A percentile compares a stretch with the other conserved stretches of the same genome.
These are phyloP conservation scores for Saturnispora besseyi DNA, from an alignment of 805 yeast genomes.

Conservation along the genomic window DNA sequence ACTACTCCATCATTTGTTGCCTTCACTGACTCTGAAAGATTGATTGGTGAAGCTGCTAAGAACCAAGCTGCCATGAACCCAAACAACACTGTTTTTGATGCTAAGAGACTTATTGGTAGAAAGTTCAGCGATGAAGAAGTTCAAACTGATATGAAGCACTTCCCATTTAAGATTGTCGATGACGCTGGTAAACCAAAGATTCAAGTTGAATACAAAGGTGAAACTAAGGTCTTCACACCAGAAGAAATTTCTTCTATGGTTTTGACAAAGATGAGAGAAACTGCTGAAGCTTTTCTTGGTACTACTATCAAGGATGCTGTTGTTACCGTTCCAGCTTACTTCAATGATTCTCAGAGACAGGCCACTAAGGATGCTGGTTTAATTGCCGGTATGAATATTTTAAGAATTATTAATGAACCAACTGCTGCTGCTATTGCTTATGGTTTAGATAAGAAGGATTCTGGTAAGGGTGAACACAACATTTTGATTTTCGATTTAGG, in stretches of 20 bases:
- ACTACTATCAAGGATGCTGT: slow-evolving; percentile 81
- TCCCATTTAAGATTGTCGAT: slow-evolving; percentile 75
- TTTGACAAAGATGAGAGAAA: slow-evolving; percentile 77
- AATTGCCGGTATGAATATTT: slow-evolving; percentile 90
- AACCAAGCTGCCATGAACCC: slow-evolving; percentile 95
- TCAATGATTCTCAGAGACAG: slow-evolving; percentile 96
- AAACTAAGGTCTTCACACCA: slow-evolving; percentile 80
- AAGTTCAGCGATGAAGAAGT: slow-evolving; percentile 80
- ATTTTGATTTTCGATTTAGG: slow-evolving; percentile 90
- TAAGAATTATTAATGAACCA: slow-evolving; percentile 94
- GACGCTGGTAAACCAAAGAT: slow-evolving; percentile 75
- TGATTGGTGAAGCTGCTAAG: slow-evolving; percentile 95
- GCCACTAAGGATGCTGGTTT: slow-evolving; percentile 97
- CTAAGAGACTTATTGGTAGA: slow-evolving; percentile 90
- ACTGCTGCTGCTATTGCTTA: slow-evolving; percentile 97
- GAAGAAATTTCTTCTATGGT: slow-evolving; percentile 95
- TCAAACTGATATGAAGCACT: slow-evolving; percentile 66
- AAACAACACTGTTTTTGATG: slow-evolving; percentile 78
- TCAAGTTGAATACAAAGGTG: slow-evolving; percentile 77
- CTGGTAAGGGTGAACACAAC: slow-evolving; percentile 69
- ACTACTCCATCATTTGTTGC: slow-evolving; percentile 96
- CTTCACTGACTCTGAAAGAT: slow-evolving; percentile 84
- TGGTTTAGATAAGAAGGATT: slow-evolving; percentile 76
- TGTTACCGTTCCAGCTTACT: slow-evolving; percentile 94
- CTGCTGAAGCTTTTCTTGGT: slow-evolving; percentile 86